Conservation (phyloP, 169 alveolate genomes). For the Ichthyophthirius multifiliis region DNA sequence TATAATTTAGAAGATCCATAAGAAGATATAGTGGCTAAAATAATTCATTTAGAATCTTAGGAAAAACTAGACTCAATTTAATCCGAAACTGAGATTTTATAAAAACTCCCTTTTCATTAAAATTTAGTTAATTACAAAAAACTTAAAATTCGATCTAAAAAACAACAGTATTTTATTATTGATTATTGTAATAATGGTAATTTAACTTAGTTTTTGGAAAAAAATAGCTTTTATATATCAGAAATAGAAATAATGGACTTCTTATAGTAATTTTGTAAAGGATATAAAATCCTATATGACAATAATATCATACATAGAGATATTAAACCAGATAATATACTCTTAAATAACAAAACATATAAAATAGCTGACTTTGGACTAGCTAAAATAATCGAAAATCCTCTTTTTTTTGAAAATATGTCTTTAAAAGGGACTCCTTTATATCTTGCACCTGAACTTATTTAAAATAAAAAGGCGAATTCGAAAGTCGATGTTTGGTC, state of each 20-base stretch:
- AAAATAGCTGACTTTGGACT: conserved; percentile 46
- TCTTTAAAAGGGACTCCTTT: conserved; percentile 38
- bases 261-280: conserved; percentile 33
- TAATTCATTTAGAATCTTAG: conserved; percentile 16
- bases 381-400: conserved; percentile 29
- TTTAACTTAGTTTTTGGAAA: conserved; percentile 21
- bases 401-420: neutral
- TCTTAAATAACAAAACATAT: conserved; percentile 29
- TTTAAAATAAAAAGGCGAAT: conserved; percentile 4
- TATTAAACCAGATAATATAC: conserved; percentile 38
- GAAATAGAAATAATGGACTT: conserved; percentile 32
- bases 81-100: conserved; percentile 22
- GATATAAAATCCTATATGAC: conserved; percentile 18
- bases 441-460: conserved; percentile 36
- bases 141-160: neutral
- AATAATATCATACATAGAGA: conserved; percentile 41
- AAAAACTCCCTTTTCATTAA: conserved; percentile 15
- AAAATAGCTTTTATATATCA: conserved; percentile 6
- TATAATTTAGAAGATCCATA: conserved; percentile 24
- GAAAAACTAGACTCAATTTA: conserved; percentile 13
- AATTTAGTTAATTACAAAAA: conserved; percentile 35
- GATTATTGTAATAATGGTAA: conserved; percentile 39
- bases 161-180: conserved; percentile 34
- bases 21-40: conserved; percentile 37
- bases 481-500: conserved; percentile 45